Percentiles rank a stretch among this genome's conserved stretches.
phyloP scores from a whole-genome alignment of 1,284 basidiomycete genomes.

The Ceratobasidium sp. region DNA sequence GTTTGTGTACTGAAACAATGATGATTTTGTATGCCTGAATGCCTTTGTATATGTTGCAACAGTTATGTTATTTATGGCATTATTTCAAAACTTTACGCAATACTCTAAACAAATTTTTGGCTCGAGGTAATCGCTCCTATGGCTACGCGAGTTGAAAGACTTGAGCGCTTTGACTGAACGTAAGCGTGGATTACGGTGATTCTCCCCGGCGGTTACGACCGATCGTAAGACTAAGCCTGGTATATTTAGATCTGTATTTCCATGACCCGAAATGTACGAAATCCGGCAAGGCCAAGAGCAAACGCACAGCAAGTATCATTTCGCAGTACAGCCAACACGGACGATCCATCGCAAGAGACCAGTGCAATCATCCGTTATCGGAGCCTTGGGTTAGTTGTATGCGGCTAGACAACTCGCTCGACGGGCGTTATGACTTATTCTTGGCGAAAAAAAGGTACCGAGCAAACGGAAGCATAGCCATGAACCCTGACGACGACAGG shows the following conservation, averaged over 20 bases:
- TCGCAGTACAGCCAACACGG: background rate
- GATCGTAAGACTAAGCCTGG: background rate
- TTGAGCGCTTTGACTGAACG: background rate
- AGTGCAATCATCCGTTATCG: background rate
- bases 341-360: background rate
- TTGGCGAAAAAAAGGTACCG: background rate
- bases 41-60: too few relatives aligned
- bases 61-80: conserved; percentile 5
- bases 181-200: conserved; percentile 22
- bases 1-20: background rate
- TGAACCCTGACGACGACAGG: background rate
- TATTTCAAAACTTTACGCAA: too few relatives aligned
- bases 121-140: too few relatives aligned
- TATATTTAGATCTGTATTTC: background rate
- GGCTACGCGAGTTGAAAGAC: background rate
- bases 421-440: background rate
- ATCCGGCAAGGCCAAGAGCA: background rate
- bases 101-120: too few relatives aligned
- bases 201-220: background rate
- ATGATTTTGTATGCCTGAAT: too few relatives aligned
- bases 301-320: too few relatives aligned
- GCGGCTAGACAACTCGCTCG: background rate
- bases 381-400: background rate
- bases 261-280: background rate
- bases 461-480: conserved; percentile 1